A percentile compares a stretch with the other conserved stretches of the same genome.
Evolutionary conservation across 169 alveolate species (phyloP).

Genomic region (Eimeria mitis): DNA sequence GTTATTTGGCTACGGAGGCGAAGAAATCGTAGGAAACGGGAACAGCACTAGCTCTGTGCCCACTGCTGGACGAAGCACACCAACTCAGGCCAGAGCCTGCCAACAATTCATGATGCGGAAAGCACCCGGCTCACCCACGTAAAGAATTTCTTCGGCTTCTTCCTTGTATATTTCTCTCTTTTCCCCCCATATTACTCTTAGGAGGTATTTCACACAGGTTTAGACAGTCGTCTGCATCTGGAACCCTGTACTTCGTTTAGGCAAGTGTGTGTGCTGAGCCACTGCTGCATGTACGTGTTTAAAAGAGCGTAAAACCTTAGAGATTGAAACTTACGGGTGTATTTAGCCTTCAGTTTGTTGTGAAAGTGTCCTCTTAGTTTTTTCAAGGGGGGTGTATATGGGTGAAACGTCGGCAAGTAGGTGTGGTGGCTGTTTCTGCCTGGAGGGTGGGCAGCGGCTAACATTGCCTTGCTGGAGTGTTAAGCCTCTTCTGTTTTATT

Average conservation of each 20-base stretch:
- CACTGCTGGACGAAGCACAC: neutral
- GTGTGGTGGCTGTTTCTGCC: neutral
- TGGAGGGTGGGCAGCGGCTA: too few species aligned
- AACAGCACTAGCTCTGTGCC: neutral
- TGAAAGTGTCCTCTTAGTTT: neutral
- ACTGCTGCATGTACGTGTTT: neutral
- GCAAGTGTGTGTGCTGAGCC: neutral
- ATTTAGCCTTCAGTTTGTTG: neutral
- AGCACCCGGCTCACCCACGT: neutral
- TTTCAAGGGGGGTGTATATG: neutral
- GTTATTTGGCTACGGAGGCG: neutral
- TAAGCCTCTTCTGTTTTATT: neutral
- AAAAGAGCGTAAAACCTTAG: neutral
- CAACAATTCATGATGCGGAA: neutral
- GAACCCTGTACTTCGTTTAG: neutral
- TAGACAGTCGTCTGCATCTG: neutral
- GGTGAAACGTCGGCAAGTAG: neutral
- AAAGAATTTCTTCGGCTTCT: neutral
- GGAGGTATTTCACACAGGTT: neutral
- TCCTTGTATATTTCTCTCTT: neutral
- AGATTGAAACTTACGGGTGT: neutral
- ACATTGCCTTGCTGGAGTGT: neutral
- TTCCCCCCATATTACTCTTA: neutral
- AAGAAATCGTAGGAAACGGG: neutral
- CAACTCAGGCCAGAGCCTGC: neutral